These are phyloP conservation scores for Saccharomycopsis fermentans DNA, from an alignment of 805 yeast genomes.

Conservation along the genomic window DNA sequence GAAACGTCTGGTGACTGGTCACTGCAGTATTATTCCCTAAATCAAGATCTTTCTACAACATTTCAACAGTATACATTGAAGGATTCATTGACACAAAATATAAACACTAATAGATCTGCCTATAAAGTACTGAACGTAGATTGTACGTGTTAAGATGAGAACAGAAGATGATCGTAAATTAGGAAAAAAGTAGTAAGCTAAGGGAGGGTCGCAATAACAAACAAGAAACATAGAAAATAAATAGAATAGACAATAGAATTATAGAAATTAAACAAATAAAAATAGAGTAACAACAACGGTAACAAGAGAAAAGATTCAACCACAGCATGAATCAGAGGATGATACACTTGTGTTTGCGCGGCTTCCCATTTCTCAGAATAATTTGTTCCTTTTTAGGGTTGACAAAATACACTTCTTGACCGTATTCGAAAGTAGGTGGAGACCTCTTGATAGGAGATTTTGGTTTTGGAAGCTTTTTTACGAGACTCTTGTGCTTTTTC, in stretches of 20 bases:
- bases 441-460: slow-evolving; percentile 2
- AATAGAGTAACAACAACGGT: not conserved
- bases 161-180: too few species aligned
- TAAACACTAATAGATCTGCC: too few species aligned
- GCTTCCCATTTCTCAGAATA: not conserved
- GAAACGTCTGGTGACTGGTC: too few species aligned
- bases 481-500: not conserved
- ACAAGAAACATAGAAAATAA: not conserved
- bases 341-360: not conserved
- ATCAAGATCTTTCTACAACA: too few species aligned
- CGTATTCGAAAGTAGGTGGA: slow-evolving; percentile 9
- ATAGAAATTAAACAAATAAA: not conserved
- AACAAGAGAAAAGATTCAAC: too few species aligned
- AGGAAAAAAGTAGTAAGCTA: too few species aligned
- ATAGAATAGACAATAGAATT: not conserved
- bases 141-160: too few species aligned
- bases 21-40: too few species aligned
- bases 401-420: not conserved
- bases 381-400: slow-evolving; percentile 1
- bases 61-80: too few species aligned
- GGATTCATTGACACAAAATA: too few species aligned
- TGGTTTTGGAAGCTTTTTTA: not conserved
- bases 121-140: too few species aligned
- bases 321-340: not conserved
- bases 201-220: too few species aligned